Conservation (phyloP, 768 basidiomycete genomes). For the Boletales sp. region DNA sequence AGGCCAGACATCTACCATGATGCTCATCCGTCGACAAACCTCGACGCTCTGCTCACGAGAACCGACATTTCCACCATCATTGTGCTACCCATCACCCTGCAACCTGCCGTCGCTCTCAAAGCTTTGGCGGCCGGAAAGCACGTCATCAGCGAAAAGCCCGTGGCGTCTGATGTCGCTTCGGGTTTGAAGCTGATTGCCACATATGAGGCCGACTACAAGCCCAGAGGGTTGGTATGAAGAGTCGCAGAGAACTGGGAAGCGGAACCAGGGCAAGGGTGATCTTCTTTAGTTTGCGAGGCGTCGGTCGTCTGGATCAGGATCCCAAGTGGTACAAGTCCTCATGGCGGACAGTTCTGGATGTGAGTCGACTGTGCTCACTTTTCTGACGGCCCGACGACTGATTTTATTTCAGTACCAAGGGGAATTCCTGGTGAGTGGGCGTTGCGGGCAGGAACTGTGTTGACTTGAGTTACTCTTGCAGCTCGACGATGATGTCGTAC, state of each 20-base stretch:
- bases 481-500: conserved; percentile 77
- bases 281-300: conserved; percentile 57
- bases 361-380: conserved; percentile 34
- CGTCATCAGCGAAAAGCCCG: too few species aligned
- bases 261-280: conserved; percentile 62
- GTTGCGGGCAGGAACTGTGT: not conserved
- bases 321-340: conserved; percentile 78
- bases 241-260: conserved; percentile 78
- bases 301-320: conserved; percentile 54
- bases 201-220: conserved; percentile 63
- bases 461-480: conserved; percentile 29
- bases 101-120: too few species aligned
- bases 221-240: conserved; percentile 71
- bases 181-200: conserved; percentile 62
- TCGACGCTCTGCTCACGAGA: too few species aligned
- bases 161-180: conserved; percentile 58
- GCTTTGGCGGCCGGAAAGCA: too few species aligned
- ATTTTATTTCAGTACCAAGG: conserved; percentile 58
- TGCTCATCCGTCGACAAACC: too few species aligned
- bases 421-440: conserved; percentile 67
- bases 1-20: too few species aligned
- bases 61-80: too few species aligned
- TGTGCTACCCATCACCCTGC: too few species aligned
- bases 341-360: conserved; percentile 82
- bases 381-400: too few species aligned